These are phyloP conservation scores for Gracilaria domingensis DNA, from an alignment of 23 red algal genomes.

Conservation along the genomic window DNA sequence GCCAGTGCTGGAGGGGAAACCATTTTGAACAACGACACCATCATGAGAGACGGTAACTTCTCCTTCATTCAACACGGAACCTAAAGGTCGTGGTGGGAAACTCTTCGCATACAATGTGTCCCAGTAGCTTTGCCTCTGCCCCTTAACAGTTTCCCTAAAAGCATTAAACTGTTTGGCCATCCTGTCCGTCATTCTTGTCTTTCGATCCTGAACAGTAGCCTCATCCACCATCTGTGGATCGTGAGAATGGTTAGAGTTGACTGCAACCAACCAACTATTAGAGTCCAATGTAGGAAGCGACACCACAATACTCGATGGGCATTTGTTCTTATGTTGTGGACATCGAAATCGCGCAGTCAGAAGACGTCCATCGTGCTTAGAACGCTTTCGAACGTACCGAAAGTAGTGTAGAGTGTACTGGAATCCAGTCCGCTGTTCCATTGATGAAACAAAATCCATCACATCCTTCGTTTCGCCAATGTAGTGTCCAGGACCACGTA, in stretches of 20 bases:
- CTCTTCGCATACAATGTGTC: not conserved
- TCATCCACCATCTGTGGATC: not conserved
- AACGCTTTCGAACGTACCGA: not conserved
- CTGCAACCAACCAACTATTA: not conserved
- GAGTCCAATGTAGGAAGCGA: not conserved
- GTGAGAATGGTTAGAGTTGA: slow-evolving; percentile 3
- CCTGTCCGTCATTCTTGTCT: not conserved
- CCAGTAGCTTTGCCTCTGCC: not conserved
- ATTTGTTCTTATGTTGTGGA: not conserved
- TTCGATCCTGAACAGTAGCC: not conserved
- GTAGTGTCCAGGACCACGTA: no score
- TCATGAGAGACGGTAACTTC: not conserved
- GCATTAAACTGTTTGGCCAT: not conserved
- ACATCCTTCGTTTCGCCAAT: no score
- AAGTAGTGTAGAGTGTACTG: not conserved
- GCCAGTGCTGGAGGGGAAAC: not conserved
- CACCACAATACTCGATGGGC: not conserved
- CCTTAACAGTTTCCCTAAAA: not conserved
- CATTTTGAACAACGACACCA: not conserved
- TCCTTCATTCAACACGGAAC: not conserved
- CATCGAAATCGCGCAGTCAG: slow-evolving; percentile 1
- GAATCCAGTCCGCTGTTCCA: not conserved
- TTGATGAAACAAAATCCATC: not conserved
- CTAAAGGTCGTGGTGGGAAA: not conserved
- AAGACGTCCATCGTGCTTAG: not conserved